Evolutionary conservation across 2,329 filamentous ascomycete species (phyloP).

Genomic region (Fusarium anthophilum): DNA sequence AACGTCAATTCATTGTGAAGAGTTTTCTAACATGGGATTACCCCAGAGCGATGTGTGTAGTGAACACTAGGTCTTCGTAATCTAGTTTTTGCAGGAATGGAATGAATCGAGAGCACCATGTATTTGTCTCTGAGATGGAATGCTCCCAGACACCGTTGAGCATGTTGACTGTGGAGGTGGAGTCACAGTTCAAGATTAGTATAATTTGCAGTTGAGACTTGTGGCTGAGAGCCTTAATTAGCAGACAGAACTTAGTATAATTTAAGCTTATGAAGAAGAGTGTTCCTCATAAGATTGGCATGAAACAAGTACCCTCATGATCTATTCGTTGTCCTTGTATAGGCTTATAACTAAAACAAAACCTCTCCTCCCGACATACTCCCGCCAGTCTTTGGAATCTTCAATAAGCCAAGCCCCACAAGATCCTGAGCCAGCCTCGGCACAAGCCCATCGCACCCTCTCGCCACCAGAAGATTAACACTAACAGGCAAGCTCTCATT

Average conservation of each 20-base stretch:
- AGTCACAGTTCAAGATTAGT: background rate
- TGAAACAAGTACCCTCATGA: background rate
- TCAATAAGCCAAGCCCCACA: background rate
- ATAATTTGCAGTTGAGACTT: background rate
- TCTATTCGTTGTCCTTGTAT: fast-evolving
- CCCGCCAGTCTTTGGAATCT: background rate
- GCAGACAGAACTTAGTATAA: background rate
- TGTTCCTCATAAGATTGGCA: background rate
- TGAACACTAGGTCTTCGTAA: fast-evolving
- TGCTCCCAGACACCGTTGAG: background rate
- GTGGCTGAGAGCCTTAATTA: too few relatives aligned
- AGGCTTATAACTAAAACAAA: background rate
- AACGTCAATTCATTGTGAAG: fast-evolving
- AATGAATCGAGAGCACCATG: background rate
- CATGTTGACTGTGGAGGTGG: background rate
- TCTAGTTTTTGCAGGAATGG: fast-evolving
- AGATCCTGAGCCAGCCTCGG: background rate
- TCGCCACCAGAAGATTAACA: background rate
- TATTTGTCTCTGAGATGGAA: background rate
- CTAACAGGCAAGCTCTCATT: background rate
- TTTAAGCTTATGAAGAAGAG: background rate
- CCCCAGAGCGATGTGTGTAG: background rate
- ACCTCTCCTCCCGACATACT: background rate
- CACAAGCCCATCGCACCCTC: background rate
- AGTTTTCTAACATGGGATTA: fast-evolving